Evolutionary conservation across 768 basidiomycete genomes (phyloP), one percentile per base, ranked within the genome.

Genomic region (Mycena indigotica): DNA sequence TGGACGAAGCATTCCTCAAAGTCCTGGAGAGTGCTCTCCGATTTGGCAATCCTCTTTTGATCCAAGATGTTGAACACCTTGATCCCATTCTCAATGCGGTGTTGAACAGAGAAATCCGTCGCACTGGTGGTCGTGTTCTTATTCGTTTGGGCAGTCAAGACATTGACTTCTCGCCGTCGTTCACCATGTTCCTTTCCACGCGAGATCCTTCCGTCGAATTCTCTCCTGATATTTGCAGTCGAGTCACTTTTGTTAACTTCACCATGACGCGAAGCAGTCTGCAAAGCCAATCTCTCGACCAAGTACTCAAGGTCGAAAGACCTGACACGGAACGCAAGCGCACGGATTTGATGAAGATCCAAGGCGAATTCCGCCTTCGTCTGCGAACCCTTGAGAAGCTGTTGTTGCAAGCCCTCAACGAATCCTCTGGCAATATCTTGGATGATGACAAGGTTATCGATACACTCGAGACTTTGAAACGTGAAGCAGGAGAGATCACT

Each of bases 141-240:
- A 97, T 99, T 61, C 92, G 97, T 32, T 79, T 98, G 21, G 96
- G 97, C 3, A 98, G 83, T 69, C 97, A 99, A 76, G 97, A 99
- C 65, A 98, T 99, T 71, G 97, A 99, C 71, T 98, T 98, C 72
- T 99, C 97, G 0, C 97, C 97, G 5, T 88, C 97, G n/a, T 99
- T 99, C 80, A 97, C 93, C 4, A 95, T 99, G 93, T 99, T 99
- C 85, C 81, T 99, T 41, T 93, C 96, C 2, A 99, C 97, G 12
- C 80, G 97, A 21, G 95, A 99, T 71, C 95, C 97, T 2, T 96
- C 96, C 0, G 90, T 97, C 60, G 95, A 98, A 66, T 98, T 99
- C 75, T 92, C 96, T 13, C 95, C 97, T 3, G 97, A 99, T 71
- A 95, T 99, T 65, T 98, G 96, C 80, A 96, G 94, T 78, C 86